phyloP scores from a whole-genome alignment of 2,329 filamentous ascomycete species.

The Fusarium mangiferae region DNA sequence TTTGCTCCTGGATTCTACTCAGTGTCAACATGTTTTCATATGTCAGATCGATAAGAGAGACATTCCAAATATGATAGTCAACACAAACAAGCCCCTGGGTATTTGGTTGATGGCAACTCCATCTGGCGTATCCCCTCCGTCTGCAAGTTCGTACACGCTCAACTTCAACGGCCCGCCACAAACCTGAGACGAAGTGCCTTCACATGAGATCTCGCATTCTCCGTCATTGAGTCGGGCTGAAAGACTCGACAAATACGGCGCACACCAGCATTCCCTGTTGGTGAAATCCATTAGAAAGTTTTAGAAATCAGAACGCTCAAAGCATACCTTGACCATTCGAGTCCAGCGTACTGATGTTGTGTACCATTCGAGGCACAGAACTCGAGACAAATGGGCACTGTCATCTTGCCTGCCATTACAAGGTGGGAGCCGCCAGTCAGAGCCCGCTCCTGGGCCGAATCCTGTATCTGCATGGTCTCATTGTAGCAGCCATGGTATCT shows the following conservation, averaged over 20 bases:
- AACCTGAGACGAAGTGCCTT: slow-evolving; percentile 60
- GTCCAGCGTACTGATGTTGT: slow-evolving; percentile 61
- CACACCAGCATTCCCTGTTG: slow-evolving; percentile 69
- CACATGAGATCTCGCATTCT: slow-evolving; percentile 63
- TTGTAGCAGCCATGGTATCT: slow-evolving; percentile 68
- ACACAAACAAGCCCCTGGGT: background rate
- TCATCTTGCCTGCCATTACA: slow-evolving; percentile 59
- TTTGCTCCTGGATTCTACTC: no score
- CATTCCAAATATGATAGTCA: background rate
- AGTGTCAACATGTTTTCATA: background rate
- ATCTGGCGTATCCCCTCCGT: slow-evolving; percentile 8
- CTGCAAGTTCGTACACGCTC: slow-evolving; percentile 54
- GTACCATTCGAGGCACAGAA: slow-evolving; percentile 58
- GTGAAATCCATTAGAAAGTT: background rate
- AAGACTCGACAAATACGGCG: slow-evolving; percentile 58
- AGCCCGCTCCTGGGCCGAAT: slow-evolving; percentile 57
- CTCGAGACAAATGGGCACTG: slow-evolving; percentile 60
- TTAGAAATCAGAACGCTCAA: background rate
- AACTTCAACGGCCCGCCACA: slow-evolving; percentile 66
- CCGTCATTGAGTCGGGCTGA: slow-evolving; percentile 58
- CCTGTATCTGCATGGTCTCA: slow-evolving; percentile 61
- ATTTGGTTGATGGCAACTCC: background rate
- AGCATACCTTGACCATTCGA: slow-evolving; percentile 62
- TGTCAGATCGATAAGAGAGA: background rate
- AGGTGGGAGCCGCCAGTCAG: slow-evolving; percentile 56